Evolutionary conservation across 768 basidiomycete genomes (phyloP).

Genomic region (Auriculariales sp.): DNA sequence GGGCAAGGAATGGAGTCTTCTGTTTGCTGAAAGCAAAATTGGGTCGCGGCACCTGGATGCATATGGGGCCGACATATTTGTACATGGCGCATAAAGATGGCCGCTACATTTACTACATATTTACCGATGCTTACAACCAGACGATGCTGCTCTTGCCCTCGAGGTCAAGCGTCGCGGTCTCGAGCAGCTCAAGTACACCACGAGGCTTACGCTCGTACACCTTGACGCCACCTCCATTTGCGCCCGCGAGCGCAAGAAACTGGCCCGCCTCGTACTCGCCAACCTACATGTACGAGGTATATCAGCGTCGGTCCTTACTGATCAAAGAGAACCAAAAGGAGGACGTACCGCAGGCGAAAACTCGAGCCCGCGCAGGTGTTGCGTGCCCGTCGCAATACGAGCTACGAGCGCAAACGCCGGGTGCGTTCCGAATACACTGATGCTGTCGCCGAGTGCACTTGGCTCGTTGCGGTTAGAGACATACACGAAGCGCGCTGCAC

Average conservation of each 20-base stretch:
- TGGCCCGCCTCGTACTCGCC: slow-evolving; percentile 34
- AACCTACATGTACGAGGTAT: too few species aligned
- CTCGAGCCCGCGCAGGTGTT: slow-evolving; percentile 53
- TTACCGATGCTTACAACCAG: too few species aligned
- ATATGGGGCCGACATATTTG: too few species aligned
- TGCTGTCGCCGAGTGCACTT: slow-evolving; percentile 51
- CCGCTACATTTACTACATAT: too few species aligned
- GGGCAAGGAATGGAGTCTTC: too few species aligned
- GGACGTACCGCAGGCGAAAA: too few species aligned
- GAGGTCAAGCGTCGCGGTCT: neutral
- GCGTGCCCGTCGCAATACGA: slow-evolving; percentile 55
- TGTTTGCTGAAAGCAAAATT: too few species aligned
- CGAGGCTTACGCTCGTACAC: slow-evolving; percentile 52
- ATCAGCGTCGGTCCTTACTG: too few species aligned
- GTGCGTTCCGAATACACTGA: slow-evolving; percentile 41
- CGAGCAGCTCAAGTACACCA: slow-evolving; percentile 17
- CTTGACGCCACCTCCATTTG: slow-evolving; percentile 49
- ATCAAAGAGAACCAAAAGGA: too few species aligned
- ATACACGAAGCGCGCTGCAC: slow-evolving; percentile 43
- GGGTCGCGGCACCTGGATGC: too few species aligned
- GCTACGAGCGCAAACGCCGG: slow-evolving; percentile 25
- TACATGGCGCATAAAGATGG: too few species aligned
- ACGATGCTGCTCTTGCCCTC: too few species aligned
- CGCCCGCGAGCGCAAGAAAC: slow-evolving; percentile 55
- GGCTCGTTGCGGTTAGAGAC: slow-evolving; percentile 65